These are phyloP conservation scores for Celoporthe dispersa DNA, from an alignment of 2,329 filamentous ascomycete species.

Conservation along the genomic window DNA sequence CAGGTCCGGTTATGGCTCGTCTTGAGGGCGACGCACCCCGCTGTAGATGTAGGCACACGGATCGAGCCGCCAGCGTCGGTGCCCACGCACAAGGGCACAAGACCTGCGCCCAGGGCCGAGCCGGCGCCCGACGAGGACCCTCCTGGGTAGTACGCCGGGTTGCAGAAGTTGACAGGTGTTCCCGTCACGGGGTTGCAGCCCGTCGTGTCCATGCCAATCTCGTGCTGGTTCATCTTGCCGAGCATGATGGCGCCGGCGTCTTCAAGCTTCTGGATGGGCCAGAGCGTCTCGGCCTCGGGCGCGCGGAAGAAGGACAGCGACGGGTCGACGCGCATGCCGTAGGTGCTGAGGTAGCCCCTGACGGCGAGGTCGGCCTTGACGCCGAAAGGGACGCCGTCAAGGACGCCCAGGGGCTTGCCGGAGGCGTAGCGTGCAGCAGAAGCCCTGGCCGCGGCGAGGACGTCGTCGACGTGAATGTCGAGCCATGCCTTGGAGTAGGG, in stretches of 20 bases:
- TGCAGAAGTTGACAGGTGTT: constrained; percentile 79
- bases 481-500: constrained; percentile 75
- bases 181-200: constrained; percentile 80
- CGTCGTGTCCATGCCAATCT: constrained; percentile 77
- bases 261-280: constrained; percentile 73
- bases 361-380: constrained; percentile 82
- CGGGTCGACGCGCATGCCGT: constrained; percentile 65
- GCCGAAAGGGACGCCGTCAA: constrained; percentile 83
- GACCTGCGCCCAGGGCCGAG: constrained; percentile 70
- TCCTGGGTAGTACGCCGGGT: constrained; percentile 76
- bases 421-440: constrained; percentile 74
- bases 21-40: constrained; percentile 82
- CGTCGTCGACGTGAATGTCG: constrained; percentile 64
- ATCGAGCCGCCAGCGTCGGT: constrained; percentile 78
- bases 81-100: constrained; percentile 76
- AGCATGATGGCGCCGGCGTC: constrained; percentile 76
- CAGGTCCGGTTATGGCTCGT: constrained; percentile 73
- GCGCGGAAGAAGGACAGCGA: constrained; percentile 47
- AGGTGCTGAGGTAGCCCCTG: constrained; percentile 69
- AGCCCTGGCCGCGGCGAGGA: constrained; percentile 69
- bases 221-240: constrained; percentile 81
- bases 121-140: constrained; percentile 80
- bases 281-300: constrained; percentile 61
- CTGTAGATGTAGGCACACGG: constrained; percentile 75
- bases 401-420: constrained; percentile 66